phyloP scores from a whole-genome alignment of 768 basidiomycete species.

The Coprinopsis sp. region DNA sequence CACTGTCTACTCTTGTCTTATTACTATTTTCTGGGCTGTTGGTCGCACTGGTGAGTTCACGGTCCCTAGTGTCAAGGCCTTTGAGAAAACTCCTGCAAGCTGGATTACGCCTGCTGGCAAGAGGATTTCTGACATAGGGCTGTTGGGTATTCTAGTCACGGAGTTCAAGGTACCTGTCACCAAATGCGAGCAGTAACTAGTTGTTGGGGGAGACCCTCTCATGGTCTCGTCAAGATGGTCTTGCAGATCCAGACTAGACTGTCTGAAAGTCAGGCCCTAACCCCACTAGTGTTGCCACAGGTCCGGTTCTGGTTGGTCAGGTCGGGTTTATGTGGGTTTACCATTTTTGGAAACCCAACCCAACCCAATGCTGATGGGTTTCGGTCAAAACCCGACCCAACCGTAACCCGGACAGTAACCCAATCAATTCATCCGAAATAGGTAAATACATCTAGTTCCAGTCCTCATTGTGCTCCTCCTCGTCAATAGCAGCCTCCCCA shows the following conservation, averaged over 20 bases:
- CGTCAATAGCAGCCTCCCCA: background rate
- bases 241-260: too few species aligned
- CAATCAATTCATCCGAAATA: background rate
- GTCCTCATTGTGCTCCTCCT: background rate
- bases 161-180: too few species aligned
- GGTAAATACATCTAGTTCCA: background rate
- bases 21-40: slow-evolving; percentile 18
- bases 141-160: too few species aligned
- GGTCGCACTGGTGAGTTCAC: slow-evolving; percentile 11
- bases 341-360: background rate
- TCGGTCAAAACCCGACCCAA: background rate
- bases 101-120: too few species aligned
- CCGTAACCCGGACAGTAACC: background rate
- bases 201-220: too few species aligned
- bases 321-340: background rate
- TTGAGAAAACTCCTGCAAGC: too few species aligned
- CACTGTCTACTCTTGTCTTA: slow-evolving; percentile 23
- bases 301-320: background rate
- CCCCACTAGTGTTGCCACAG: background rate
- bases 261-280: too few species aligned
- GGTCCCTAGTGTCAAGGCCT: background rate
- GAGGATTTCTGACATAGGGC: too few species aligned
- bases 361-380: background rate
- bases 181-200: too few species aligned
- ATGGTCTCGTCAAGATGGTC: too few species aligned